Conservation (phyloP, 2,329 filamentous ascomycete genomes). For the Penicillium sp. region DNA sequence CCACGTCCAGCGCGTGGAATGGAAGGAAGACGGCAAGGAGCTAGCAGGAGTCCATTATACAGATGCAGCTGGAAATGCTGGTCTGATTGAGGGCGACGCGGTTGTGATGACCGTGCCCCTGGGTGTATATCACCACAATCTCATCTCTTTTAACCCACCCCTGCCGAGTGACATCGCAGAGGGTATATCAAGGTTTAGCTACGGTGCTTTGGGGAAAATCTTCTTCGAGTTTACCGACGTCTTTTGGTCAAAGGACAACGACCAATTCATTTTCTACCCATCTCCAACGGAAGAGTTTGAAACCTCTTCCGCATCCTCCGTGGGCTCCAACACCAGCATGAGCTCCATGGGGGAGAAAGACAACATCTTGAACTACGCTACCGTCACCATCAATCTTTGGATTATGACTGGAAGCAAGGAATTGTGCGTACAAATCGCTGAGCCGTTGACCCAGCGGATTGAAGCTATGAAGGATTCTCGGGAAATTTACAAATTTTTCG, state of each 20-base stretch:
- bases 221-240: not conserved
- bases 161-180: not conserved
- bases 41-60: not conserved
- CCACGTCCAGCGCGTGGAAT: not conserved
- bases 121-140: not conserved
- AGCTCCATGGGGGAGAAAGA: not conserved
- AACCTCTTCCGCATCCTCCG: not conserved
- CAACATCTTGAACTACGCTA: not conserved
- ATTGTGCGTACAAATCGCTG: not conserved
- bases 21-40: not conserved
- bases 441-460: not conserved
- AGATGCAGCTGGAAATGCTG: not conserved
- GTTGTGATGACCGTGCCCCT: not conserved
- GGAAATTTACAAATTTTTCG: not conserved
- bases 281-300: not conserved
- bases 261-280: not conserved
- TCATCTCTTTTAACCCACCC: not conserved
- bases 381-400: not conserved
- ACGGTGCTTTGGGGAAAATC: not conserved
- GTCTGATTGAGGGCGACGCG: not conserved
- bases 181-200: not conserved
- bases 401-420: not conserved
- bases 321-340: not conserved
- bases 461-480: not conserved
- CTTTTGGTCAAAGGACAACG: not conserved